Percentiles rank a stretch among this genome's conserved stretches.
These are phyloP conservation scores for Dendrocalamus sinicus DNA, from an alignment of 176 grass and related monocot genomes.

Conservation along the genomic window DNA sequence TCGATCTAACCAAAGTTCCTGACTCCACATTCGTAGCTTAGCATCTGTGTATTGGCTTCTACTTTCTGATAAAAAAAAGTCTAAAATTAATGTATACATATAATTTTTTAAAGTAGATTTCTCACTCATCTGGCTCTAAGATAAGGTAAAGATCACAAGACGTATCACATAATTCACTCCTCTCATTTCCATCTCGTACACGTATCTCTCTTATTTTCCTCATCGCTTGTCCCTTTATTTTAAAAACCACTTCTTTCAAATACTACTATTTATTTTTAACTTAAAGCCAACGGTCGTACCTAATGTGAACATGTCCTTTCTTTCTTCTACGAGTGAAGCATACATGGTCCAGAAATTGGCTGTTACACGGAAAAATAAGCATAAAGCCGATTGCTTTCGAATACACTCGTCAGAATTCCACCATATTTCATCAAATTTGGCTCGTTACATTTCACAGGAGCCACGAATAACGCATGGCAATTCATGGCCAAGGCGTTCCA, in stretches of 20 bases:
- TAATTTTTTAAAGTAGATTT: no score
- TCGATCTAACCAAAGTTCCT: neutral
- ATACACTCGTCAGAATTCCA: neutral
- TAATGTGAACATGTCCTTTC: no score
- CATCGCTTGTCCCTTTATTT: rapidly evolving
- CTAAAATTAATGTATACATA: no score
- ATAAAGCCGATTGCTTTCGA: neutral
- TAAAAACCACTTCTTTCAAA: no score
- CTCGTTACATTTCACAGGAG: neutral
- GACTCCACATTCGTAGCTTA: neutral
- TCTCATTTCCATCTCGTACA: rapidly evolving
- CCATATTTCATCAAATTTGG: neutral
- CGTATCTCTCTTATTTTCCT: no score
- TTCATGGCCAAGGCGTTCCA: neutral
- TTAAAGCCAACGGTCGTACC: rapidly evolving
- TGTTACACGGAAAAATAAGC: neutral
- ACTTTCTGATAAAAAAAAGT: no score
- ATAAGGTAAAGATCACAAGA: rapidly evolving
- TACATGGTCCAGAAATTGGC: neutral
- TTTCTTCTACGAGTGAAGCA: neutral
- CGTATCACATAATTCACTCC: no score
- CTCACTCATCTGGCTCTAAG: no score
- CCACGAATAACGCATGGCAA: neutral
- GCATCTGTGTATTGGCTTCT: no score
- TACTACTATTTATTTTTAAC: no score